Evolutionary conservation across 257 asterid genomes (phyloP).

Genomic region (Coffea eugenioides): DNA sequence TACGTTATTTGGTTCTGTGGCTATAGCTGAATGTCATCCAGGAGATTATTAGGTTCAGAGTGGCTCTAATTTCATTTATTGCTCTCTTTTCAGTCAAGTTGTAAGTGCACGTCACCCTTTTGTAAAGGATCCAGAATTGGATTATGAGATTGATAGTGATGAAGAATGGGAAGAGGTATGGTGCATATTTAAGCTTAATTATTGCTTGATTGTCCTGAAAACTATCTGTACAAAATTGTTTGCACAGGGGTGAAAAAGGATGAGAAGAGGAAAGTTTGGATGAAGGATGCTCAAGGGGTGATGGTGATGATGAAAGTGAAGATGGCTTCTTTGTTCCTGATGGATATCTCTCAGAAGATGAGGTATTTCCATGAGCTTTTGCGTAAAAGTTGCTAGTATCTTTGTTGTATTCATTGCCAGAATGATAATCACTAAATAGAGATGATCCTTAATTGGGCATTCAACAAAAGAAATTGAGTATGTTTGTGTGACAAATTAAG

Average conservation of each 20-base stretch:
- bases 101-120: slow-evolving; percentile 67
- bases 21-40: neutral
- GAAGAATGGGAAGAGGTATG: slow-evolving; percentile 99
- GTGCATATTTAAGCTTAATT: neutral
- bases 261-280: slow-evolving; percentile 58
- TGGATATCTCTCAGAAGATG: slow-evolving; percentile 95
- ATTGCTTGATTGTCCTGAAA: slow-evolving; percentile 15
- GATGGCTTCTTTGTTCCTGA: slow-evolving; percentile 96
- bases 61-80: neutral
- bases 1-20: neutral
- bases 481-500: neutral
- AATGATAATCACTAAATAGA: neutral
- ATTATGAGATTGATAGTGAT: slow-evolving; percentile 90
- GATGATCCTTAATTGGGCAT: neutral
- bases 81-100: slow-evolving; percentile 56
- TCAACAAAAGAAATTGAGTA: neutral
- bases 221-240: slow-evolving; percentile 15
- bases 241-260: slow-evolving; percentile 92
- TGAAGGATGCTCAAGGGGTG: slow-evolving; percentile 58
- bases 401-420: neutral
- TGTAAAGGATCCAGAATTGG: slow-evolving; percentile 66
- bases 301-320: slow-evolving; percentile 77
- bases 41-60: neutral
- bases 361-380: slow-evolving; percentile 41
- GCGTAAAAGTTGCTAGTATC: neutral